Conservation (phyloP, 2,329 filamentous ascomycete genomes). For the Aureobasidium leucospermi region DNA sequence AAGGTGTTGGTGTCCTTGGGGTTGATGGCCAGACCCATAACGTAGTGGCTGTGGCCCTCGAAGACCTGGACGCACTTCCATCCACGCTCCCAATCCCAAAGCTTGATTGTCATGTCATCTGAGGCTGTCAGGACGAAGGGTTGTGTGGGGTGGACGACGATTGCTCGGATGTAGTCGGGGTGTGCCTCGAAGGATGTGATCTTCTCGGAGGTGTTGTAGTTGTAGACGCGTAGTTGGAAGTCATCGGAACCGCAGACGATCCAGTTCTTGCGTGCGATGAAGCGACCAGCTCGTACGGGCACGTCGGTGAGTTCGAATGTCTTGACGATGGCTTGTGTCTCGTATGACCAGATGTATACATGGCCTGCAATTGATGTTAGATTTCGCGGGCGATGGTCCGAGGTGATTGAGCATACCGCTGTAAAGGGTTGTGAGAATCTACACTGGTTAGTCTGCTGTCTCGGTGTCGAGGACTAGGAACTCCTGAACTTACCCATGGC, state of each 20-base stretch:
- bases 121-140: constrained; percentile 93
- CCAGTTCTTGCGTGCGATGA: constrained; percentile 98
- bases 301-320: constrained; percentile 99
- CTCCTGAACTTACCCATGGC: constrained; percentile 64
- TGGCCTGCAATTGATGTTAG: constrained; percentile 54
- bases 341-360: constrained; percentile 98
- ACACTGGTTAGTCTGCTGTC: constrained; percentile 6
- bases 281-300: constrained; percentile 90
- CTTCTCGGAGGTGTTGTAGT: constrained; percentile 99
- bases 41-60: constrained; percentile 92
- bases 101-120: constrained; percentile 97
- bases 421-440: constrained; percentile 85
- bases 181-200: constrained; percentile 96
- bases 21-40: constrained; percentile 95
- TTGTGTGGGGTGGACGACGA: constrained; percentile 89
- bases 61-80: constrained; percentile 98
- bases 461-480: neutral
- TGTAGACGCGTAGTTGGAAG: constrained; percentile 85
- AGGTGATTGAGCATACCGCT: constrained; percentile 56
- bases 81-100: constrained; percentile 98
- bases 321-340: constrained; percentile 87
- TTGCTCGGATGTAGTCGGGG: constrained; percentile 96
- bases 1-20: constrained; percentile 72
- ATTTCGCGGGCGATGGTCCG: neutral
- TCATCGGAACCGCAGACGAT: constrained; percentile 68